phyloP scores from a whole-genome alignment of 306 rosid species.

The Datisca glomerata region DNA sequence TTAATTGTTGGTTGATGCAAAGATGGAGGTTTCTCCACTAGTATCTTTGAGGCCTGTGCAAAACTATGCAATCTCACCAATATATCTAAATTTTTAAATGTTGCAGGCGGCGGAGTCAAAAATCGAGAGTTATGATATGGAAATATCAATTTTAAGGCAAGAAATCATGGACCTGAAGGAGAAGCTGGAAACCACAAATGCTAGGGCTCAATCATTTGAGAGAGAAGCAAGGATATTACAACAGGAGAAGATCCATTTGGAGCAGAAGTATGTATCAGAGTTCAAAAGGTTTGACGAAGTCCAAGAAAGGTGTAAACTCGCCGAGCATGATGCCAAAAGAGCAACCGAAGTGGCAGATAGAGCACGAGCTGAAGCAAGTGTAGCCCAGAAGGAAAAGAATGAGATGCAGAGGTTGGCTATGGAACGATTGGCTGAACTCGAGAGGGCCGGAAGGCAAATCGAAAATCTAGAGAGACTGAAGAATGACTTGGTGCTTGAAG shows the following conservation, averaged over 20 bases:
- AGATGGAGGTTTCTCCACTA: too few species aligned
- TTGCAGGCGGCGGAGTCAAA: conserved; percentile 86
- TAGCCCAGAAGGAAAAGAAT: conserved; percentile 58
- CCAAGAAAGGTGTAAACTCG: conserved; percentile 57
- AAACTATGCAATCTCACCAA: too few species aligned
- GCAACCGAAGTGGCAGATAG: conserved; percentile 52
- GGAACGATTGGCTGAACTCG: conserved; percentile 62
- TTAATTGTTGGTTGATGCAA: too few species aligned
- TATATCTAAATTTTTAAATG: too few species aligned
- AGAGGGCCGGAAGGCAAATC: conserved; percentile 72
- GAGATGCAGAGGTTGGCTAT: conserved; percentile 87
- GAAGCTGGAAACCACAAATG: conserved; percentile 46
- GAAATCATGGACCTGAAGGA: conserved; percentile 53
- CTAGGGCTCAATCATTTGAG: conserved; percentile 64
- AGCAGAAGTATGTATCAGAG: conserved; percentile 61
- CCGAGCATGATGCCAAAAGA: conserved; percentile 63
- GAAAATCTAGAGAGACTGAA: conserved; percentile 60
- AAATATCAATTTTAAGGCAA: conserved; percentile 43
- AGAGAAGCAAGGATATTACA: conserved; percentile 48
- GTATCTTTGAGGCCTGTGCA: too few species aligned
- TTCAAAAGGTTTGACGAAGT: conserved; percentile 68
- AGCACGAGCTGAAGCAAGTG: conserved; percentile 52
- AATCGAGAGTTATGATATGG: conserved; percentile 60
- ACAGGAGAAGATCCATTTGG: conserved; percentile 71
- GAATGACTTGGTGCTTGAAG: conserved; percentile 32